phyloP scores from a whole-genome alignment of 768 basidiomycete genomes.

The Podaxis mareebaensis region DNA sequence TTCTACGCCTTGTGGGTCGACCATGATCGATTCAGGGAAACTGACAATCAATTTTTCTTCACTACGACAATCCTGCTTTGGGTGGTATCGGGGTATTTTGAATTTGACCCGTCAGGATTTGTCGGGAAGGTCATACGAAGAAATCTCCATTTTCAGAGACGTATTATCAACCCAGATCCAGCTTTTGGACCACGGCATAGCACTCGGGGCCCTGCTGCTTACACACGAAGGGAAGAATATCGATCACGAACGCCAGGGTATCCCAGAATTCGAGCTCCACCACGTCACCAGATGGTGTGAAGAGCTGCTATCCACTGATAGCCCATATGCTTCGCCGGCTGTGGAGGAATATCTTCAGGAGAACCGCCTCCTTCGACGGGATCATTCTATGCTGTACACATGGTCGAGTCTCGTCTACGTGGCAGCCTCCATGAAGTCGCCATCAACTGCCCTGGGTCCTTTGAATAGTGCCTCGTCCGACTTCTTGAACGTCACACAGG shows the following conservation, averaged over 20 bases:
- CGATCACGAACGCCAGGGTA: constrained; percentile 29
- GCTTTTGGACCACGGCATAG: constrained; percentile 65
- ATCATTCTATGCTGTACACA: constrained; percentile 61
- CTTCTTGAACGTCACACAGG: constrained; percentile 44
- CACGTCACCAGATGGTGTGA: constrained; percentile 50
- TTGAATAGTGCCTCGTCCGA: constrained; percentile 34
- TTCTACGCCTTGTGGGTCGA: constrained; percentile 40
- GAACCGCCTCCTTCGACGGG: constrained; percentile 38
- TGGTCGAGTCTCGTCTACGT: constrained; percentile 68
- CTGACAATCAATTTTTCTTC: constrained; percentile 51
- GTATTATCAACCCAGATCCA: constrained; percentile 69
- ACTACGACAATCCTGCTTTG: constrained; percentile 59
- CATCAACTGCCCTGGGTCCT: constrained; percentile 25
- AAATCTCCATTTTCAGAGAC: constrained; percentile 60
- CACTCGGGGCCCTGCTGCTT: constrained; percentile 64
- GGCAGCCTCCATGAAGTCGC: constrained; percentile 54
- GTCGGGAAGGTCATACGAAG: constrained; percentile 58
- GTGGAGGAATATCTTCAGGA: constrained; percentile 57
- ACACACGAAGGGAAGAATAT: constrained; percentile 33
- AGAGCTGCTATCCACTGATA: constrained; percentile 44
- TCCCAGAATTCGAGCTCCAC: constrained; percentile 66
- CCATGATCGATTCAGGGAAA: constrained; percentile 40
- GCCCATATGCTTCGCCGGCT: constrained; percentile 42
- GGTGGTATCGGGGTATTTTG: constrained; percentile 46
- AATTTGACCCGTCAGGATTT: constrained; percentile 48